phyloP scores from a whole-genome alignment of 768 basidiomycete species.

The Trametes gibbosa region DNA sequence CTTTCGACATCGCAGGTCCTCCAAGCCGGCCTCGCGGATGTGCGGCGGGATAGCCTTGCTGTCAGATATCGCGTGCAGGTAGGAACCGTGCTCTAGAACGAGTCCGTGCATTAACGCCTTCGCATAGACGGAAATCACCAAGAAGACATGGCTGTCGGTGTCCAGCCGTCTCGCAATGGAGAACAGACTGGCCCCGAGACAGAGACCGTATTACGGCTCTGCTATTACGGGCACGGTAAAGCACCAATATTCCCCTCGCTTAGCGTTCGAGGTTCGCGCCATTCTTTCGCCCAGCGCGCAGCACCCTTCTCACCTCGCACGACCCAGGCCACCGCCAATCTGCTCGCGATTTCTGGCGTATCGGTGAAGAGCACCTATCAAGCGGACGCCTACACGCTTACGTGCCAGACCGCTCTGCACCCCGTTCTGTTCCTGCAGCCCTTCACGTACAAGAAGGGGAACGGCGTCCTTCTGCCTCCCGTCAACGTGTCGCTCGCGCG shows the following conservation, averaged over 20 bases:
- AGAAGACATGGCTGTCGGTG: constrained; percentile 43
- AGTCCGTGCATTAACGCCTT: constrained; percentile 1
- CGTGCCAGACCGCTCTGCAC: constrained; percentile 24
- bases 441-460: constrained; percentile 9
- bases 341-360: constrained; percentile 17
- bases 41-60: constrained; percentile 28
- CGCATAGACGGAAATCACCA: constrained; percentile 45
- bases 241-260: constrained; percentile 72
- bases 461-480: constrained; percentile 29
- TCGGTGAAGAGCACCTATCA: constrained; percentile 39
- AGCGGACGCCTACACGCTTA: constrained; percentile 44
- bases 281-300: neutral
- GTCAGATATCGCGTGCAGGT: constrained; percentile 43
- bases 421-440: constrained; percentile 11
- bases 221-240: constrained; percentile 65
- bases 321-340: constrained; percentile 22
- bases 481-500: constrained; percentile 45
- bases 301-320: neutral
- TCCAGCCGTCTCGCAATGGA: constrained; percentile 34
- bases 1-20: constrained; percentile 12
- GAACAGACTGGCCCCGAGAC: neutral
- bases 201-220: neutral
- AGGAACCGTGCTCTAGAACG: neutral
- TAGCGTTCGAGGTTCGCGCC: constrained; percentile 37
- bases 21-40: constrained; percentile 4